Conservation (phyloP, 2,329 filamentous ascomycete genomes). For the Penicillium sp. region DNA sequence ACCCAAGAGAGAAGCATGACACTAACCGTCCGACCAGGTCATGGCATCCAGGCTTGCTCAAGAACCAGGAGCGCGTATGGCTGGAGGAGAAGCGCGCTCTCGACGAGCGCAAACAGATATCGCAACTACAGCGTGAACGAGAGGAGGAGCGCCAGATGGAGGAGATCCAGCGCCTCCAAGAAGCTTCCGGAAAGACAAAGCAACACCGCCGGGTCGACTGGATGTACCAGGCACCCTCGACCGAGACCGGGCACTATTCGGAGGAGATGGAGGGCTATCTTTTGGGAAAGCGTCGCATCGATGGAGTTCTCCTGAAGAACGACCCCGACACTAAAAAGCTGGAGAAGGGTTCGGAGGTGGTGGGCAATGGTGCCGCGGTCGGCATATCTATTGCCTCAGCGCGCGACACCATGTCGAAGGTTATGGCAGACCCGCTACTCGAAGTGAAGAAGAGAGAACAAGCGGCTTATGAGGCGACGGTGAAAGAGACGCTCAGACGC, state of each 20-base stretch:
- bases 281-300: slow-evolving; percentile 86
- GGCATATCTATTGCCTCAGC: slow-evolving; percentile 63
- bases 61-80: slow-evolving; percentile 88
- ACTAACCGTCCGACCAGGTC: slow-evolving; percentile 49
- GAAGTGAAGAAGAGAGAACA: slow-evolving; percentile 93
- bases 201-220: slow-evolving; percentile 84
- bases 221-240: slow-evolving; percentile 92
- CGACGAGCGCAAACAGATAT: slow-evolving; percentile 89
- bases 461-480: slow-evolving; percentile 63
- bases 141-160: slow-evolving; percentile 91
- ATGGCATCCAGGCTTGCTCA: slow-evolving; percentile 88
- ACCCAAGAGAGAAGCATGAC: slow-evolving; percentile 1
- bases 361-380: slow-evolving; percentile 17
- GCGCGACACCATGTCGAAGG: slow-evolving; percentile 79
- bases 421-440: slow-evolving; percentile 84
- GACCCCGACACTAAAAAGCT: slow-evolving; percentile 71
- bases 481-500: slow-evolving; percentile 44
- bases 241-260: slow-evolving; percentile 64
- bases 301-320: slow-evolving; percentile 73
- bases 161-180: slow-evolving; percentile 85
- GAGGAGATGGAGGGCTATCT: slow-evolving; percentile 95
- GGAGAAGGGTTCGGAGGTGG: slow-evolving; percentile 61
- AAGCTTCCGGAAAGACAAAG: slow-evolving; percentile 80
- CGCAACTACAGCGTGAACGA: slow-evolving; percentile 86
- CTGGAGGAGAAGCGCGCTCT: slow-evolving; percentile 89